Evolutionary conservation across 495 filamentous ascomycete genomes (phyloP).

Genomic region (Neurospora hispaniola): DNA sequence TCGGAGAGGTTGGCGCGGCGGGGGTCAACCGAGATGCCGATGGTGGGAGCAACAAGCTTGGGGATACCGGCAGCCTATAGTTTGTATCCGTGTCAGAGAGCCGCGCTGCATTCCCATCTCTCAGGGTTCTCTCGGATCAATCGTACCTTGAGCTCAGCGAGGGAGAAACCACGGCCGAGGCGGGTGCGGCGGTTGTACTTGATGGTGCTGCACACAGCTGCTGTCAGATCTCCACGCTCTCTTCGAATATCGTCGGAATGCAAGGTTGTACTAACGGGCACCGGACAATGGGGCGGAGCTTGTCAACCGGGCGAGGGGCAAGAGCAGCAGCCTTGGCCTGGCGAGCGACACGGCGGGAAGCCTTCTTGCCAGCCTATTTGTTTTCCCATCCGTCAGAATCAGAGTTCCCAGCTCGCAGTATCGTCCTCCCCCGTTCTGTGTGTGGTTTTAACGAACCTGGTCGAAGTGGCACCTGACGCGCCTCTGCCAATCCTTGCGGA

Average conservation of each 20-base stretch:
- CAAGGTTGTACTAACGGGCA: conserved; percentile 48
- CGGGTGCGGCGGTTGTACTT: conserved; percentile 99
- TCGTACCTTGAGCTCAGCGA: conserved; percentile 92
- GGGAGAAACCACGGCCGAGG: conserved; percentile 92
- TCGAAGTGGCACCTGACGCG: conserved; percentile 98
- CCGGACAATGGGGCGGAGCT: conserved; percentile 87
- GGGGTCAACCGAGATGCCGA: conserved; percentile 93
- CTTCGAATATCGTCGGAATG: background rate
- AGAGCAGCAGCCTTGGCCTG: conserved; percentile 84
- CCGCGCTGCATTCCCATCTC: background rate
- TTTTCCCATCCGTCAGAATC: conserved; percentile 28
- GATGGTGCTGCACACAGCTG: conserved; percentile 37
- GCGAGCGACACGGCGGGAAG: conserved; percentile 78
- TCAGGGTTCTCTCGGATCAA: background rate
- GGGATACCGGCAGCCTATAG: conserved; percentile 88
- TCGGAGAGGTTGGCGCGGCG: conserved; percentile 94
- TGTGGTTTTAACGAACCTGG: conserved; percentile 59
- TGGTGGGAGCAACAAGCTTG: conserved; percentile 83
- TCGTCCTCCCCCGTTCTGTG: conserved; percentile 2
- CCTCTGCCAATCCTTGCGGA: conserved; percentile 99
- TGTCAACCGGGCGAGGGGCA: conserved; percentile 94
- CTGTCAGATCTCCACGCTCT: conserved; percentile 9
- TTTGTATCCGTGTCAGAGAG: background rate
- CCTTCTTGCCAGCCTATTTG: conserved; percentile 86
- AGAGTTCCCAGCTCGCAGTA: background rate